Base-by-base conservation (phyloP, 106 monocot species). In the Cymbidium sinense region DNA sequence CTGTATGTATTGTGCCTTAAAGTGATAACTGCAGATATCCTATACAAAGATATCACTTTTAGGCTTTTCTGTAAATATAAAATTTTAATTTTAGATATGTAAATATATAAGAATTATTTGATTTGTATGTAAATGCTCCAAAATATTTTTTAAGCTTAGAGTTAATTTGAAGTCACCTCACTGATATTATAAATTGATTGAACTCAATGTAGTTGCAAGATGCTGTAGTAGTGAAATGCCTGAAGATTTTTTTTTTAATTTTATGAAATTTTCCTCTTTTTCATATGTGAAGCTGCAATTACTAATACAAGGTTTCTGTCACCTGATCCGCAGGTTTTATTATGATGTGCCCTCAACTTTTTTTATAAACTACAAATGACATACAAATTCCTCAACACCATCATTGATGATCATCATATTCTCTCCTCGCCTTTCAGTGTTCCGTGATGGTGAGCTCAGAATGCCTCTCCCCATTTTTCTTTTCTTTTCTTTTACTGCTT, bases 361-460 rank as follows among this genome's bases (percentile, higher is more conserved):
- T 54, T 94, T 98, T 80, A 92, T 98, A 62, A 98, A 94, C 81
- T 98, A 98, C 73, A 98, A 75, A 98, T 98, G 96, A 98, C 96
- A 25, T 98, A 98, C 87, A 98, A 98, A 65, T 98, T 98, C 79
- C 91, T 98, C 50, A 98, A 98, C 78, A 98, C 96, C 1, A 92
- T 98, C 50, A 92, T 94, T 61, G 96, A 98, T 43, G 96, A 98
- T 70, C 87, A 94, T 33, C 92, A 94, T 81, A 94, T 94, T 52
- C 94, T 98, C 77, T 94, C 94, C 70, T 79, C 87, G 96, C 5
- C 94, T 98, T 1, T 98, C 96, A 39, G 96, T 94, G 80, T 98
- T 98, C 84, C 81, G 94, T 50, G 96, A 98, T 80, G 96, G 96
- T 94, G 37, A 13, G 85, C 78, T 78, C 29, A 64, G 8, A 3